A percentile compares a stretch with the other conserved stretches of the same genome.
Conservation (phyloP, 805 yeast species). For the Groenewaldozyma tartarivorans region DNA sequence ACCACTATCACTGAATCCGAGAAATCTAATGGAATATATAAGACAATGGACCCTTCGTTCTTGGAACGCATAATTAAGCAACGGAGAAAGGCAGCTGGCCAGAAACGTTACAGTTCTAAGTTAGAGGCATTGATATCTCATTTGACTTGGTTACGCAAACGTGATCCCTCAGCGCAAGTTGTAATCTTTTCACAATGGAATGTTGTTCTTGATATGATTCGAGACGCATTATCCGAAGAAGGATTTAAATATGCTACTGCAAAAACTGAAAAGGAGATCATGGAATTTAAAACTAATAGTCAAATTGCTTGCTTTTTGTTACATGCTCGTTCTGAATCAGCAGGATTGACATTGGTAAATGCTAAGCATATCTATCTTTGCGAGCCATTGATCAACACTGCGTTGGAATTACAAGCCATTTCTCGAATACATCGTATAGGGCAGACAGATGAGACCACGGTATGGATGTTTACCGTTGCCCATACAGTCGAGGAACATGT, state of each 20-base stretch:
- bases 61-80: slow-evolving; percentile 29
- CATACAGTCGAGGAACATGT: slow-evolving; percentile 87
- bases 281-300: slow-evolving; percentile 47
- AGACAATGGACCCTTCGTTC: slow-evolving; percentile 16
- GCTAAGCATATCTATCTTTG: slow-evolving; percentile 89
- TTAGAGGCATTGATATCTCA: slow-evolving; percentile 75
- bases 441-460: slow-evolving; percentile 68
- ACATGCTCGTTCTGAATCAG: slow-evolving; percentile 76
- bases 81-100: not conserved
- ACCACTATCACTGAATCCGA: not conserved
- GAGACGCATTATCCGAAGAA: slow-evolving; percentile 53
- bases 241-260: slow-evolving; percentile 51
- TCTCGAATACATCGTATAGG: slow-evolving; percentile 91
- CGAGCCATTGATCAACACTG: slow-evolving; percentile 84
- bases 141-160: slow-evolving; percentile 48
- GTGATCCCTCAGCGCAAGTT: slow-evolving; percentile 61
- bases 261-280: slow-evolving; percentile 34
- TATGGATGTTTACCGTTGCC: slow-evolving; percentile 83
- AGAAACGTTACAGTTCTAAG: slow-evolving; percentile 60
- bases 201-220: slow-evolving; percentile 57
- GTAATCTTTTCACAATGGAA: slow-evolving; percentile 88
- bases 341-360: slow-evolving; percentile 84
- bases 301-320: slow-evolving; percentile 73
- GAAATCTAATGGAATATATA: slow-evolving; percentile 18
- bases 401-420: slow-evolving; percentile 84